Evolutionary conservation across 352 stramenopile species (phyloP).

Genomic region (Phytophthora meadii): DNA sequence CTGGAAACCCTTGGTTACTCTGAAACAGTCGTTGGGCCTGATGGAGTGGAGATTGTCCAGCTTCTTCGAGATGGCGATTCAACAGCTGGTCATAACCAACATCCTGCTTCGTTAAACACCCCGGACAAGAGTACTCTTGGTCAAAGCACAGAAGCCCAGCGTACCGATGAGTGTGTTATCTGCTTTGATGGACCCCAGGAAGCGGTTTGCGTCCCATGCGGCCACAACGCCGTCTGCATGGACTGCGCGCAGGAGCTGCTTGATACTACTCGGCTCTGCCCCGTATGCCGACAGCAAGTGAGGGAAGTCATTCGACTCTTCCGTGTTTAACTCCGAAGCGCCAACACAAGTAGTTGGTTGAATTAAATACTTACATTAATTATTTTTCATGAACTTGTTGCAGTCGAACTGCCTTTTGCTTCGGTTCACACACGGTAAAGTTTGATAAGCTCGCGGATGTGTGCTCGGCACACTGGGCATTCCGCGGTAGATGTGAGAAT

Average conservation of each 20-base stretch:
- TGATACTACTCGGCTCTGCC: conserved; percentile 66
- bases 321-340: conserved; percentile 50
- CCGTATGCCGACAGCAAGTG: conserved; percentile 78
- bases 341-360: not conserved
- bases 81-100: conserved; percentile 9
- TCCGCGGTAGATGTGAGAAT: conserved; percentile 64
- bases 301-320: conserved; percentile 83
- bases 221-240: conserved; percentile 90
- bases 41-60: conserved; percentile 87
- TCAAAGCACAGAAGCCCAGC: conserved; percentile 14
- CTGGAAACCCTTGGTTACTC: conserved; percentile 46
- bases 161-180: conserved; percentile 72
- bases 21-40: conserved; percentile 56
- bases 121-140: conserved; percentile 8
- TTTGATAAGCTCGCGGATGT: conserved; percentile 83
- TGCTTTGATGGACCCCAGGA: conserved; percentile 83
- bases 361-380: conserved; percentile 14
- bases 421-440: conserved; percentile 70
- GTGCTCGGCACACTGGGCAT: conserved; percentile 73
- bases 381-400: conserved; percentile 2
- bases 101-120: conserved; percentile 13
- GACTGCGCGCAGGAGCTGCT: conserved; percentile 75
- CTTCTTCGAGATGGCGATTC: conserved; percentile 43
- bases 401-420: not conserved
- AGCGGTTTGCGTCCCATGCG: conserved; percentile 84